A percentile compares a stretch with the other conserved stretches of the same genome.
Conservation (phyloP, 106 monocot species). For the Dendrobium chrysotoxum region DNA sequence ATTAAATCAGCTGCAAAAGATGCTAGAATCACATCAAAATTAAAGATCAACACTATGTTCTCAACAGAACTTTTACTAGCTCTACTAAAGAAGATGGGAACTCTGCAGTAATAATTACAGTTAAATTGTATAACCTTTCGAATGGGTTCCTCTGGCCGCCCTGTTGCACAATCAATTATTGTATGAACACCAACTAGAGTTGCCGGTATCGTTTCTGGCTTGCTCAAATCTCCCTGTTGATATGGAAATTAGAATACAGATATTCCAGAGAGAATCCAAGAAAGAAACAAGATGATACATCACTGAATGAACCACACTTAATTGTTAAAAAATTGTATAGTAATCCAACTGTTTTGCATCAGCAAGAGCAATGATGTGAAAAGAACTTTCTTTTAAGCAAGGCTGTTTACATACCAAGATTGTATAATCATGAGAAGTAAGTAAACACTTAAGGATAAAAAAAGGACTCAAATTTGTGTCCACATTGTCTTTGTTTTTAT, state of each 20-base stretch:
- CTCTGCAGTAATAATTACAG: neutral
- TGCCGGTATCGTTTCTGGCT: constrained; percentile 95
- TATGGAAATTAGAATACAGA: constrained; percentile 5
- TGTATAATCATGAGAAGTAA: neutral
- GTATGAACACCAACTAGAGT: constrained; percentile 96
- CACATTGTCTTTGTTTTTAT: neutral
- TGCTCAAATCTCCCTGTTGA: constrained; percentile 79
- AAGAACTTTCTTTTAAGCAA: neutral
- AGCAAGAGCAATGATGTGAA: neutral
- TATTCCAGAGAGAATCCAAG: constrained; percentile 1
- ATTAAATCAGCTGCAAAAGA: neutral
- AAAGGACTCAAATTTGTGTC: neutral
- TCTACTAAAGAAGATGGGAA: neutral
- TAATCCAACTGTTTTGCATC: neutral
- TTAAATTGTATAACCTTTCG: constrained; percentile 37
- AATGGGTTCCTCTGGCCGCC: constrained; percentile 97
- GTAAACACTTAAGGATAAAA: neutral
- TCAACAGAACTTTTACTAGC: neutral
- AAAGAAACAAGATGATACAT: neutral
- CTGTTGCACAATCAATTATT: constrained; percentile 95
- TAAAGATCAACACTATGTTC: neutral
- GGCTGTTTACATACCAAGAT: neutral
- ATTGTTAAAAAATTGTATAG: neutral
- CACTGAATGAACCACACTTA: neutral
- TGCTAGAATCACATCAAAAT: neutral